These are phyloP conservation scores for Penicillium freii DNA, from an alignment of 2,329 filamentous ascomycete genomes.

Conservation along the genomic window DNA sequence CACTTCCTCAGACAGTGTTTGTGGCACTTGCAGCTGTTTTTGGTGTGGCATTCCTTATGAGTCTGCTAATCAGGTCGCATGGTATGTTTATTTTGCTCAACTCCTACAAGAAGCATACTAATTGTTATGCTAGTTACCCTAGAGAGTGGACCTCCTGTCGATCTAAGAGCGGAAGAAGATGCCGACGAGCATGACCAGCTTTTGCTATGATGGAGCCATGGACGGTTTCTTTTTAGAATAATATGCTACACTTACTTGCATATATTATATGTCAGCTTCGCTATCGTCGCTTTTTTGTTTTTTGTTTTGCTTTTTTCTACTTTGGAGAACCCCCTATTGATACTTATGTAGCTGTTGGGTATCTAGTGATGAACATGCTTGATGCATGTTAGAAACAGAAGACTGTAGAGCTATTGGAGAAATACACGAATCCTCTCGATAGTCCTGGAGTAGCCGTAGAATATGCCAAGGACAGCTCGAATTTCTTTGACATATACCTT, in stretches of 20 bases:
- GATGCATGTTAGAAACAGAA: background rate
- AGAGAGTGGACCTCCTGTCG: constrained; percentile 10
- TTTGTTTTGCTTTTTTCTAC: no score
- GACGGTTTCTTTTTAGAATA: background rate
- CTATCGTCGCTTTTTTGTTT: background rate
- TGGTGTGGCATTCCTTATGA: constrained; percentile 61
- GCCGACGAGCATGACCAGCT: constrained; percentile 20
- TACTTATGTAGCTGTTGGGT: background rate
- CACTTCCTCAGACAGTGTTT: constrained; percentile 79
- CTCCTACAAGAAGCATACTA: constrained; percentile 1
- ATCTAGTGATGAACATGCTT: background rate
- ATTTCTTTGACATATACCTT: background rate
- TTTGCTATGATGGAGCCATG: constrained; percentile 2
- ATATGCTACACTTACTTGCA: constrained; percentile 4
- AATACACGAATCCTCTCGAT: background rate
- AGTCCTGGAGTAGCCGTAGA: background rate
- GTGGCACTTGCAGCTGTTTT: constrained; percentile 69
- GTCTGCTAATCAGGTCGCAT: constrained; percentile 70
- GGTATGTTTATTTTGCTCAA: constrained; percentile 54
- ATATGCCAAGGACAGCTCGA: no score
- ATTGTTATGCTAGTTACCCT: constrained; percentile 20
- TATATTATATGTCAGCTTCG: background rate
- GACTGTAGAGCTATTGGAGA: background rate
- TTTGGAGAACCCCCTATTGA: no score
- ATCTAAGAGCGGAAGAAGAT: constrained; percentile 19